Percentiles rank a stretch among this genome's conserved stretches.
phyloP scores from a whole-genome alignment of 257 asterid species.

The Cinchona pubescens region DNA sequence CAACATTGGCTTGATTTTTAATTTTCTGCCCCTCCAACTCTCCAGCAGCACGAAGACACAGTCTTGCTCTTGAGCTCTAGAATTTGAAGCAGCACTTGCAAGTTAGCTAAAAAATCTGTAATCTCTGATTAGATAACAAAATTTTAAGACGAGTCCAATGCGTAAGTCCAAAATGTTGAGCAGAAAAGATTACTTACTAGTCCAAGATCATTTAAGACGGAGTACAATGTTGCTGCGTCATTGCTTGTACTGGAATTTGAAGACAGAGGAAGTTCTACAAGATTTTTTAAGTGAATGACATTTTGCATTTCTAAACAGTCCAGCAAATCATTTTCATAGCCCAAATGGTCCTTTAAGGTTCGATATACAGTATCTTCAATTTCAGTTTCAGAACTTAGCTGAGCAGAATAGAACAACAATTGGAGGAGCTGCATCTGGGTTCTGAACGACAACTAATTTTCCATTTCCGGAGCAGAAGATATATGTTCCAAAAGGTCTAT shows the following conservation, averaged over 20 bases:
- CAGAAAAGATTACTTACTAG: conserved; percentile 42
- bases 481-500: conserved; percentile 68
- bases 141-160: neutral
- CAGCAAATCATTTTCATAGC: conserved; percentile 56
- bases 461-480: conserved; percentile 63
- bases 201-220: conserved; percentile 64
- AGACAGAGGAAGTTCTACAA: conserved; percentile 63
- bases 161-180: neutral
- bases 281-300: conserved; percentile 44
- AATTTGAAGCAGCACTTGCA: conserved; percentile 11
- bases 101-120: conserved; percentile 3
- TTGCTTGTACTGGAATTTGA: conserved; percentile 30
- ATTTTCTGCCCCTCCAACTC: conserved; percentile 66
- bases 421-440: conserved; percentile 80
- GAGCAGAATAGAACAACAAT: conserved; percentile 61
- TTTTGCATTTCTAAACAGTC: conserved; percentile 70
- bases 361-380: conserved; percentile 29
- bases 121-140: neutral
- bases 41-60: conserved; percentile 89
- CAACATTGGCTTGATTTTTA: conserved; percentile 53
- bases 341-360: conserved; percentile 50
- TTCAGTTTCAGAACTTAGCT: conserved; percentile 52
- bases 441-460: conserved; percentile 53
- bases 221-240: conserved; percentile 34
- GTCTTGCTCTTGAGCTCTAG: conserved; percentile 65